These are phyloP conservation scores for Cairneyella variabilis DNA, from an alignment of 495 filamentous ascomycete species.

Conservation along the genomic window DNA sequence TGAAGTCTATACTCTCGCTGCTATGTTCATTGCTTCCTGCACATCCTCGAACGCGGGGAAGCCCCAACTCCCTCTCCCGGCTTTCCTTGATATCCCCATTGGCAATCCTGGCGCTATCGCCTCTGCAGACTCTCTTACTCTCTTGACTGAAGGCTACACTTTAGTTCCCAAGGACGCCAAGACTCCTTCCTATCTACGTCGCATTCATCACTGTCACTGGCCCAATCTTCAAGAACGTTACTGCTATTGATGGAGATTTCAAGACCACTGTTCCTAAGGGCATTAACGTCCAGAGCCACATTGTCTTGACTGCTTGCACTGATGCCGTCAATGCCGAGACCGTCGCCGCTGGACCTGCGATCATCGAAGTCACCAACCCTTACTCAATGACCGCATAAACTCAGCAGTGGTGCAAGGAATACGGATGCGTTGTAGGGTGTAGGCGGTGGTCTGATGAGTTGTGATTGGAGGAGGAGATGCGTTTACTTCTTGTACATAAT, in stretches of 20 bases:
- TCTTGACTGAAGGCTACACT: slow-evolving; percentile 2
- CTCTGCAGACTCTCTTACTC: neutral
- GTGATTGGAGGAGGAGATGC: too few species aligned
- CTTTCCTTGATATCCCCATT: slow-evolving; percentile 30
- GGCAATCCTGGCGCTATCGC: neutral
- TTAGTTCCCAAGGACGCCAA: neutral
- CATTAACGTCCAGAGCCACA: slow-evolving; percentile 44
- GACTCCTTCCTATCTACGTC: slow-evolving; percentile 26
- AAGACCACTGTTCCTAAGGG: slow-evolving; percentile 33
- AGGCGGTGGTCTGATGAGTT: too few species aligned
- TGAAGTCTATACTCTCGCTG: slow-evolving; percentile 40
- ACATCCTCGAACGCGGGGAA: slow-evolving; percentile 27
- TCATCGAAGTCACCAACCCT: slow-evolving; percentile 39
- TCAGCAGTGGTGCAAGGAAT: too few species aligned
- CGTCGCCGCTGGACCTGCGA: slow-evolving; percentile 38
- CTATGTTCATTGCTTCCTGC: slow-evolving; percentile 38
- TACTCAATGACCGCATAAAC: too few species aligned
- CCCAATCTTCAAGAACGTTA: slow-evolving; percentile 26
- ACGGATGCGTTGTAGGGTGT: too few species aligned
- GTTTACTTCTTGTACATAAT: too few species aligned
- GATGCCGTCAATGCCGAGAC: slow-evolving; percentile 36
- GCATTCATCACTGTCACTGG: slow-evolving; percentile 40
- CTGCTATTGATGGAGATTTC: slow-evolving; percentile 7
- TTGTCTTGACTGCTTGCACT: slow-evolving; percentile 36
- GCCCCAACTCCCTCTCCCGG: slow-evolving; percentile 33